These are phyloP conservation scores for Cyclaneusma minus DNA, from an alignment of 2,329 filamentous ascomycete genomes.

Conservation along the genomic window DNA sequence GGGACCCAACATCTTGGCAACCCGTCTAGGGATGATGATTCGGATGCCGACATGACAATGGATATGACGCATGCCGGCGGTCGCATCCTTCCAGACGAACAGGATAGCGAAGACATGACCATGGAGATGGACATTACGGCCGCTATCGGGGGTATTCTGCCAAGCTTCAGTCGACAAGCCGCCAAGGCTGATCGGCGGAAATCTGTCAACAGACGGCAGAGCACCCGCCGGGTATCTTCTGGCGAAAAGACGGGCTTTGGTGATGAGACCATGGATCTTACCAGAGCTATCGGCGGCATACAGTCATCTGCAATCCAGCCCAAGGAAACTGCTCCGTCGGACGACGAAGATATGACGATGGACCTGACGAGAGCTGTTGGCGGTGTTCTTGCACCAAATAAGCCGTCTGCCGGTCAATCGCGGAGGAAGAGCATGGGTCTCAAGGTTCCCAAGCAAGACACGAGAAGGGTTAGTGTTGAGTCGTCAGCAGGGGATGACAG, in stretches of 20 bases:
- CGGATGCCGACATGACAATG: slow-evolving; percentile 26
- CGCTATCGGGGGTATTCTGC: slow-evolving; percentile 64
- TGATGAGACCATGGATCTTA: slow-evolving; percentile 37
- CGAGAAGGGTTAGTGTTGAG: slow-evolving; percentile 21
- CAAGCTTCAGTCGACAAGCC: slow-evolving; percentile 9
- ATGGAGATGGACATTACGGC: slow-evolving; percentile 92
- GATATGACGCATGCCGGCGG: slow-evolving; percentile 37
- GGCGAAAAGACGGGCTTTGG: slow-evolving; percentile 13
- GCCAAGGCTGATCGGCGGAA: slow-evolving; percentile 13
- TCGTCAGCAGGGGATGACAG: slow-evolving; percentile 16
- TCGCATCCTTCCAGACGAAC: slow-evolving; percentile 25
- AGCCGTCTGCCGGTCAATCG: slow-evolving; percentile 6
- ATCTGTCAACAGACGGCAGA: slow-evolving; percentile 18
- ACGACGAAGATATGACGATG: slow-evolving; percentile 64
- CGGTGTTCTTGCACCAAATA: slow-evolving; percentile 27
- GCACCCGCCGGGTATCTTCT: slow-evolving; percentile 21
- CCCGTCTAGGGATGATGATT: background rate
- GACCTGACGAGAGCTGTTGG: slow-evolving; percentile 56
- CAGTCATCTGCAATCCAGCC: slow-evolving; percentile 17
- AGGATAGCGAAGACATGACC: slow-evolving; percentile 24
- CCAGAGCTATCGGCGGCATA: slow-evolving; percentile 38
- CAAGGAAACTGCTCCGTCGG: slow-evolving; percentile 21
- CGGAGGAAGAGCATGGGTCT: slow-evolving; percentile 4
- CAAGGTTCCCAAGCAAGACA: too few species aligned
- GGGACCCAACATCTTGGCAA: slow-evolving; percentile 6